These are phyloP conservation scores for Gaeumannomyces sp. DNA, from an alignment of 2,329 filamentous ascomycete genomes.

Conservation along the genomic window DNA sequence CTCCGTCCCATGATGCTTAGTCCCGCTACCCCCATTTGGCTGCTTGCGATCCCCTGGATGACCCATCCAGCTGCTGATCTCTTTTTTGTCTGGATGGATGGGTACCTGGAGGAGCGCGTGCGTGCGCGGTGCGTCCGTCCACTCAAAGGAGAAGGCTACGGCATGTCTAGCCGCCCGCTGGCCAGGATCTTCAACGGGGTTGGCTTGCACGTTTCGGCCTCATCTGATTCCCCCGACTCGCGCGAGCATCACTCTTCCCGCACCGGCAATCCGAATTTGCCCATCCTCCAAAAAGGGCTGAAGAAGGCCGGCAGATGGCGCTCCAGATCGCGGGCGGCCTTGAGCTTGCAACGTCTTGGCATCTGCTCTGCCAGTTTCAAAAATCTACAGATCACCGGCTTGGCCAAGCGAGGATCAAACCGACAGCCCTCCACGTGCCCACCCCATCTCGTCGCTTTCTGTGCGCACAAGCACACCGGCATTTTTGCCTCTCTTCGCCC, in stretches of 20 bases:
- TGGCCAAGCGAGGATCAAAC: conserved; percentile 5
- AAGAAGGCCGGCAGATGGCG: background rate
- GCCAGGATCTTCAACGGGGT: background rate
- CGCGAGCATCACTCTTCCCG: background rate
- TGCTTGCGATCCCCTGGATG: background rate
- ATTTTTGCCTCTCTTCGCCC: background rate
- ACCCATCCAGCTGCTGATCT: background rate
- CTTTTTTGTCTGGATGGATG: background rate
- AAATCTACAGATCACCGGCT: background rate
- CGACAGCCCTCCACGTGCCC: background rate
- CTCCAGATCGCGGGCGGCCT: background rate
- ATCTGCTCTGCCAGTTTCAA: background rate
- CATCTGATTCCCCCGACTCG: background rate
- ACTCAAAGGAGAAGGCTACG: background rate
- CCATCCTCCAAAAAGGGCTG: background rate
- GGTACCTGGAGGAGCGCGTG: background rate
- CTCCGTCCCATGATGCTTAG: background rate
- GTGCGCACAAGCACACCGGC: background rate
- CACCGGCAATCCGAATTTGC: background rate
- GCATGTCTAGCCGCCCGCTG: background rate
- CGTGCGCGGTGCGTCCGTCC: background rate
- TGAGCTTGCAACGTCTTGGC: background rate
- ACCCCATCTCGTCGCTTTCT: background rate
- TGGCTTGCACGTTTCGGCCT: background rate
- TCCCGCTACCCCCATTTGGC: background rate